A percentile compares a stretch with the other conserved stretches of the same genome.
These are phyloP conservation scores for Sedum album DNA, from an alignment of 164 flowering plant species.

Conservation along the genomic window DNA sequence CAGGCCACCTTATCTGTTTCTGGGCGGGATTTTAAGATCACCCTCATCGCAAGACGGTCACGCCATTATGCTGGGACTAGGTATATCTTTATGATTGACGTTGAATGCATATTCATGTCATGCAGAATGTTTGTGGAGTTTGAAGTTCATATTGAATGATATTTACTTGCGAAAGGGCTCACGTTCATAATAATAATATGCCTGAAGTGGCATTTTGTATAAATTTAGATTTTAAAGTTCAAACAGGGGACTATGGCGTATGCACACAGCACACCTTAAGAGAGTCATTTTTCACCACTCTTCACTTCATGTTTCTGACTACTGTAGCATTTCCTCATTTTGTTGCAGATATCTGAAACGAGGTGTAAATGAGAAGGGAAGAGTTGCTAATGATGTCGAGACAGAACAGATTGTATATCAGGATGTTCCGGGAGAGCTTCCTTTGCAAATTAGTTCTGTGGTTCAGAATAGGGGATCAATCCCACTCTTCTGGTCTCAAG, in stretches of 20 bases:
- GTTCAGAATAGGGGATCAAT: constrained; percentile 95
- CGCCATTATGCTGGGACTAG: constrained; percentile 99
- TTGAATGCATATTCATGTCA: background rate
- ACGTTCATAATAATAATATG: background rate
- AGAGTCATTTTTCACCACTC: background rate
- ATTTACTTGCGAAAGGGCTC: background rate
- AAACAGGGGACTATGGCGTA: background rate
- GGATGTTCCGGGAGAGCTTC: constrained; percentile 52
- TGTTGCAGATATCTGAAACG: constrained; percentile 70
- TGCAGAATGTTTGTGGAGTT: background rate
- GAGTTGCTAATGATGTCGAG: constrained; percentile 98
- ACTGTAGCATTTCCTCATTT: background rate
- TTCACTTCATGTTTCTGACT: background rate
- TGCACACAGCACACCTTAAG: background rate
- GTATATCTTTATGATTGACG: constrained; percentile 23
- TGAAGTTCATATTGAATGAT: background rate
- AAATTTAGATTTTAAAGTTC: too few species aligned
- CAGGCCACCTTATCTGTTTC: constrained; percentile 60
- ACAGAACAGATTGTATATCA: constrained; percentile 92
- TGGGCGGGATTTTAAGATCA: constrained; percentile 59
- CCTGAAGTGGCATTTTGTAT: background rate
- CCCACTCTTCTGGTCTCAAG: constrained; percentile 99
- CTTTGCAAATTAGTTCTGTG: constrained; percentile 67
- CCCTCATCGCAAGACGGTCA: constrained; percentile 94
- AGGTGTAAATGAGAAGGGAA: constrained; percentile 93